Base-by-base conservation (phyloP, 352 stramenopile genomes). In the Phytophthora pluvialis region DNA sequence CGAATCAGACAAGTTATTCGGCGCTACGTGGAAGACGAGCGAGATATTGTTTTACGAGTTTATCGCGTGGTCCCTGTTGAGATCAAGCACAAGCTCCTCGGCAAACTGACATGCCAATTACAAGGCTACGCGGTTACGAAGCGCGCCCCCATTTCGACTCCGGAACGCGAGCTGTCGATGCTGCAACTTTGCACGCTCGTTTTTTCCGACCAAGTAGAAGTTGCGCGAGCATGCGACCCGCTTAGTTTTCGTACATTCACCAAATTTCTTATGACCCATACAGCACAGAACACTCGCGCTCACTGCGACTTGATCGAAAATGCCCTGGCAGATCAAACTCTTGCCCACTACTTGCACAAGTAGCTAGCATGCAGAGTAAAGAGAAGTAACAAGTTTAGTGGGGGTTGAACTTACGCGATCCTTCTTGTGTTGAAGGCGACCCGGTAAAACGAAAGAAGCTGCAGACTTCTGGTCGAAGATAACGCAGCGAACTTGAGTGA, bases 251-350 rank as follows among this genome's bases (percentile, higher is more conserved):
- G 51, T 16, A 46, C 70, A 2, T 31, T 81, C 38, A 77, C 70
- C 1, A 65, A 81, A 25, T 80, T 81, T 48, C 54, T 81, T 26
- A 68, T 84, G 16, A 68, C 66, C 33, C 61, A 60, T 21, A 66
- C 61, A 16, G 60, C 68, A 3, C 63, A 61, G 10, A 81, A 65
- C 7, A 63, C 80, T 29, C 70, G 64, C n/a, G 52, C 58, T 21
- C 73, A 61, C 40, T 67, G 73, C 38, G 63, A 84, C 11, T 66
- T 71, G 42, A 80, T 84, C 13, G 76, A 84, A 36, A 82, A 71
- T 33, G 45, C 67, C 15, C 51, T 78, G 16, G 21, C 70, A 11
- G 47, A 62, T 9, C 54, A 29, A 54, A 28, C 44, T 7, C 9
- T 46, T 21, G 21, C 21, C 2, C 21, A 21, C 21, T 21, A 21